These are phyloP conservation scores for Russula vinacea DNA, from an alignment of 768 basidiomycete species.

Conservation along the genomic window DNA sequence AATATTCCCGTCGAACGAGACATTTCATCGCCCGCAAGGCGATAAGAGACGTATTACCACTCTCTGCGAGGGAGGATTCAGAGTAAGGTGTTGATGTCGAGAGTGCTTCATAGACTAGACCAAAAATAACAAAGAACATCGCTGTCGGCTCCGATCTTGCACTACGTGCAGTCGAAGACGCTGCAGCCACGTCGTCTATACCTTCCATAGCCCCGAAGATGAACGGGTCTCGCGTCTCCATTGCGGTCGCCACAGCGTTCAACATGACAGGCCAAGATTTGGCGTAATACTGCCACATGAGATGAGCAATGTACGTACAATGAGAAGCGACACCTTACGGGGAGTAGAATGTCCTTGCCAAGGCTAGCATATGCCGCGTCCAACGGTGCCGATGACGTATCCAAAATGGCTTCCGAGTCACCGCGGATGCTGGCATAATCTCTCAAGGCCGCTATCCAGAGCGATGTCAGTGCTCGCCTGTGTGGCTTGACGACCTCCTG, in stretches of 20 bases:
- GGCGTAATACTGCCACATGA: constrained; percentile 69
- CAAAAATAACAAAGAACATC: constrained; percentile 88
- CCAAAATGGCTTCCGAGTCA: constrained; percentile 82
- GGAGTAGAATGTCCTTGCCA: constrained; percentile 86
- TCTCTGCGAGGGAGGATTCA: constrained; percentile 42
- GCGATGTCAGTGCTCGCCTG: constrained; percentile 62
- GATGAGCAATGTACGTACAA: constrained; percentile 4
- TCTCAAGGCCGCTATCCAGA: constrained; percentile 86
- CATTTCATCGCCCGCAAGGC: constrained; percentile 75
- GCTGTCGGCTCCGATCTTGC: constrained; percentile 61
- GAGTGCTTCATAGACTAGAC: constrained; percentile 89
- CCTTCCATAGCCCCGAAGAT: constrained; percentile 84
- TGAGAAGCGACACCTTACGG: constrained; percentile 51
- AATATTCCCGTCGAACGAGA: constrained; percentile 76
- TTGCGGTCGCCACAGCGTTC: constrained; percentile 77
- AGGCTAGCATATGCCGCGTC: constrained; percentile 85
- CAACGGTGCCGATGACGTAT: constrained; percentile 66
- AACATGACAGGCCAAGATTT: constrained; percentile 79
- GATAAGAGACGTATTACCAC: constrained; percentile 46
- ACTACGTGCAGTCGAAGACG: constrained; percentile 29
- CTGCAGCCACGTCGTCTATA: constrained; percentile 41
- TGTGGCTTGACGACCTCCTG: constrained; percentile 80
- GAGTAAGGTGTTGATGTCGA: constrained; percentile 62
- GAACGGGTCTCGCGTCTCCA: constrained; percentile 64
- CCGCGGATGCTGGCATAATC: constrained; percentile 91